A percentile compares a stretch with the other conserved stretches of the same genome.
Evolutionary conservation across 352 stramenopile genomes (phyloP).

Genomic region (Blastocystis sp.): DNA sequence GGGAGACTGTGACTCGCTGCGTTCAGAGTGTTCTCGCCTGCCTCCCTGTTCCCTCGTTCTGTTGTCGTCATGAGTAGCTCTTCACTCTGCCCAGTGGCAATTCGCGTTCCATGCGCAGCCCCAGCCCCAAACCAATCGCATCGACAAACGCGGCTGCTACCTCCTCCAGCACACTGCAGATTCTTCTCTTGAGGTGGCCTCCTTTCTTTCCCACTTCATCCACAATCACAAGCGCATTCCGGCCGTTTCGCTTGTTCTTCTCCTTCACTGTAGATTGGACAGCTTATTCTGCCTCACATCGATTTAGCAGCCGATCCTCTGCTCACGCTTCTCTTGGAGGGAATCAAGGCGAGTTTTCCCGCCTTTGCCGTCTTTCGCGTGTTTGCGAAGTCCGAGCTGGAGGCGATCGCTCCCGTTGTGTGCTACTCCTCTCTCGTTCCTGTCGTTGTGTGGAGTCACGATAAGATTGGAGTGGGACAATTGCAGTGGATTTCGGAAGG

Average conservation of each 20-base stretch:
- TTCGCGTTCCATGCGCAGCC: neutral
- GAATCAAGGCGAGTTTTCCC: neutral
- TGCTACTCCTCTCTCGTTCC: neutral
- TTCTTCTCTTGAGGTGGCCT: neutral
- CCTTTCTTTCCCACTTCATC: slow-evolving; percentile 3
- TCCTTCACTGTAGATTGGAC: no score
- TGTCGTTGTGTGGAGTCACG: neutral
- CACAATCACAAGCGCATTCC: neutral
- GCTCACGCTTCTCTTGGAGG: neutral
- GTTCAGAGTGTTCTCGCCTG: neutral
- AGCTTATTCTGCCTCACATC: neutral
- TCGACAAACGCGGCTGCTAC: neutral
- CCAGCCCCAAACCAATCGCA: neutral
- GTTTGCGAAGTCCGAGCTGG: neutral
- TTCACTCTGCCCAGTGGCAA: neutral
- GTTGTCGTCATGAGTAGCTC: neutral
- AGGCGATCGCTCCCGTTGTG: neutral
- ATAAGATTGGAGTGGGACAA: neutral
- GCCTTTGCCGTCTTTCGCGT: neutral
- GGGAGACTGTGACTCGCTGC: neutral
- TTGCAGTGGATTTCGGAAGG: neutral
- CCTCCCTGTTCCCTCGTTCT: neutral
- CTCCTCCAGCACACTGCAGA: neutral
- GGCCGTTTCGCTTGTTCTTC: neutral
- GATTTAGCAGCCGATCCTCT: neutral